Evolutionary conservation across 768 basidiomycete species (phyloP), one percentile per base, ranked within the genome.

Genomic region (Boletus huronensis): DNA sequence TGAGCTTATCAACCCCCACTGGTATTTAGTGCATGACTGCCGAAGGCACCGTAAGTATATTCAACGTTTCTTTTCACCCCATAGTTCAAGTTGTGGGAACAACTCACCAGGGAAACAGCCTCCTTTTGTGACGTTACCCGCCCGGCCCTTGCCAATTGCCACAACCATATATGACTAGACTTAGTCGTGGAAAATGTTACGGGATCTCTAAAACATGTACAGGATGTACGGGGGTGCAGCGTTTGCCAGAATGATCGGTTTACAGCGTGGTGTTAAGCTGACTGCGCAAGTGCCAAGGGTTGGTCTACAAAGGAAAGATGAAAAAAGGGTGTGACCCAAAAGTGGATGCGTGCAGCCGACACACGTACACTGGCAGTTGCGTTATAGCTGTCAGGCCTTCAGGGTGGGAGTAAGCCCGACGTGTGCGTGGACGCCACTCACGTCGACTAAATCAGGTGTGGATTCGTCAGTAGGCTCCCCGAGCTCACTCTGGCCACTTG

Each of bases 361-460:
- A 19, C 11, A 68, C 74, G 55, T 54, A 75, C 73, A 72, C 1
- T n/a, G n/a, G n/a, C n/a, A n/a, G 61, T 73, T 8, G 64, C 55
- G 42, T 66, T 59, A 54, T 60, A 54, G 53, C 65, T 67, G 47
- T 72, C 70, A n/a, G n/a, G n/a, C n/a, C n/a, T n/a, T n/a, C n/a
- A n/a, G n/a, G n/a, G n/a, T 25, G 23, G 23, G 23, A 25, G 23
- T 25, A 25, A 25, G 23, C 23, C 23, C 23, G 23, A 25, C 23
- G 23, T 25, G 23, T 25, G 23, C 1, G 66, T 68, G 63, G 8
- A 73, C 59, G 38, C 50, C 67, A 46, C 63, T 63, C 87, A 84
- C 83, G 58, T 97, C 90, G 3, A 97, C 90, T 92, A 96, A 90
- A 46, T 83, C 81, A 0, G 88, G 89, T 0, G 83, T 82, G 54